Evolutionary conservation across 192 early-diverging fungal species (phyloP), one percentile per base, ranked within the genome.

Genomic region (Funneliformis mosseae): DNA sequence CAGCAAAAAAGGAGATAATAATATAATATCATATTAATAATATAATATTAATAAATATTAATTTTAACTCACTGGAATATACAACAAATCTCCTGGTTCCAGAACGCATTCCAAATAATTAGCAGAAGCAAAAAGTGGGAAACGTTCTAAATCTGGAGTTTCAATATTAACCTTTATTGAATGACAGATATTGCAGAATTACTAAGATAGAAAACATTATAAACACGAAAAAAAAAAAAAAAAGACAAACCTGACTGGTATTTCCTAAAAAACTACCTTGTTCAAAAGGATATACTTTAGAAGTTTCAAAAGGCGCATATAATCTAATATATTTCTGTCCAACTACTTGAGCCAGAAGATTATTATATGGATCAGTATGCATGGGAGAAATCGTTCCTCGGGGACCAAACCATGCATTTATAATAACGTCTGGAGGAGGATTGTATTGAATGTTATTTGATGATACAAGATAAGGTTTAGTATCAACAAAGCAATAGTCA

Each of bases 371-470:
- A 74, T 97, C 96, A 6, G 89, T 91, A 75, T 97, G 96, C 79
- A 96, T 84, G 0, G 96, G 95, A 8, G 96, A 95, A 0, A 96
- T 85, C 0, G 96, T 97, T 3, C 89, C 88, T 21, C 66, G 45
- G 1, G 96, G 96, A 2, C 96, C 96, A 76, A 97, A 87, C 96
- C 96, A 97, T 0, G 90, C 88, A 80, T 94, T 90, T 71, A 87
- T 81, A 11, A 87, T 79, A 3, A 92, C 87, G 50, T 88, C 89
- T 2, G 83, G 84, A 4, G 85, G 80, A 18, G 84, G 85, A 39
- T 27, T 9, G 41, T 83, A 80, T 62, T 76, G 18, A 9, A 42
- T 42, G 33, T 25, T 11, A 67, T 78, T 41, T 43, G 12, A 27
- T 7, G 25, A 14, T 45, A 18, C 81, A 77, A 61, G 50, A 50